phyloP scores from a whole-genome alignment of 441 rosid genomes.

The Hura crepitans region DNA sequence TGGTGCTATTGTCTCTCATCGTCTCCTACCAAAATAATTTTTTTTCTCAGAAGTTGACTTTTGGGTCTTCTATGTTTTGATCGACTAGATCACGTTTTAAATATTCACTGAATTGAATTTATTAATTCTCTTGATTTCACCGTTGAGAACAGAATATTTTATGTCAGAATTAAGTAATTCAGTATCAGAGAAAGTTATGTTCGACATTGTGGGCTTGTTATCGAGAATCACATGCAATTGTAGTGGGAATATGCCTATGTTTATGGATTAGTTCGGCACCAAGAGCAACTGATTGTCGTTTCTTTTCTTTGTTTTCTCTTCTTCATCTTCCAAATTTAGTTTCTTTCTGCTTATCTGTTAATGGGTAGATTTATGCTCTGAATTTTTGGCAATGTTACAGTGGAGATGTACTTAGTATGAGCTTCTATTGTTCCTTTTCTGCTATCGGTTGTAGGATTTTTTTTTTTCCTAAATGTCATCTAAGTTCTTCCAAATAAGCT shows the following conservation, averaged over 20 bases:
- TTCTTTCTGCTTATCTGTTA: neutral
- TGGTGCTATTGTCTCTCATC: neutral
- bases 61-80: neutral
- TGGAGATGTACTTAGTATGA: neutral
- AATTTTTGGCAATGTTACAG: neutral
- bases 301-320: neutral
- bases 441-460: neutral
- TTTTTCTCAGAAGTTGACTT: neutral
- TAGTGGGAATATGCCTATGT: neutral
- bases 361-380: neutral
- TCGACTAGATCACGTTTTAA: constrained; percentile 1
- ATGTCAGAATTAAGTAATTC: neutral
- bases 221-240: neutral
- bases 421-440: neutral
- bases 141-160: neutral
- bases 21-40: neutral
- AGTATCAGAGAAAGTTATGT: neutral
- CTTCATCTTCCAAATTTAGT: neutral
- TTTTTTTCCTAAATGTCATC: neutral
- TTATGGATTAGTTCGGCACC: neutral
- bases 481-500: neutral
- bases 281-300: neutral
- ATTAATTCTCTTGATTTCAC: neutral
- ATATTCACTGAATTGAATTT: neutral
- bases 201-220: neutral